These are phyloP conservation scores for Tuber umbilicatum DNA, from an alignment of 495 filamentous ascomycete genomes.

Conservation along the genomic window DNA sequence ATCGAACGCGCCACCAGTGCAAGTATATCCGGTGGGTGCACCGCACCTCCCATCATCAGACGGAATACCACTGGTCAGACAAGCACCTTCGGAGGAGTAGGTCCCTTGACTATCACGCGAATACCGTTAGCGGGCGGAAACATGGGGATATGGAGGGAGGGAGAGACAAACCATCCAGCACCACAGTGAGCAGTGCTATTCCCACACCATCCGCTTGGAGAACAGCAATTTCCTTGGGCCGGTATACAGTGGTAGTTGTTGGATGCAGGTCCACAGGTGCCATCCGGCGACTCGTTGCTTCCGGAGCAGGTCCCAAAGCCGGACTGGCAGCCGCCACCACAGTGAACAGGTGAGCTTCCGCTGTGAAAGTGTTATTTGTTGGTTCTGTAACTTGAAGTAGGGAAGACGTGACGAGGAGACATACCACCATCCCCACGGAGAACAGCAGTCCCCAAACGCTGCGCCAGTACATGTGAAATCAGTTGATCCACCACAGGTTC, in stretches of 20 bases:
- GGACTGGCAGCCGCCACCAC: constrained; percentile 13
- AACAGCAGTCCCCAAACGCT: constrained; percentile 36
- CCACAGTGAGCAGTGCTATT: constrained; percentile 16
- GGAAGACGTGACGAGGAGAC: not conserved
- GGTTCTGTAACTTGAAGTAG: not conserved
- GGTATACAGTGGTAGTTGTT: constrained; percentile 8
- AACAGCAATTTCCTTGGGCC: constrained; percentile 7
- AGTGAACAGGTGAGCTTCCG: not conserved
- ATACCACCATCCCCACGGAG: constrained; percentile 16
- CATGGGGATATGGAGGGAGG: not conserved
- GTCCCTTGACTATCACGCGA: constrained; percentile 7
- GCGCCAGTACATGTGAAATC: constrained; percentile 19
- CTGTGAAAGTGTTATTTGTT: constrained; percentile 7
- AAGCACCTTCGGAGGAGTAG: constrained; percentile 12
- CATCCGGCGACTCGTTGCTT: constrained; percentile 1
- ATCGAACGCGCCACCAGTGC: constrained; percentile 5
- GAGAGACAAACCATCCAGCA: constrained; percentile 17
- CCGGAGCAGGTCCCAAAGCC: constrained; percentile 4
- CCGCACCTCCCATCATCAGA: constrained; percentile 19
- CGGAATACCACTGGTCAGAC: constrained; percentile 5
- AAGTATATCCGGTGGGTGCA: not conserved
- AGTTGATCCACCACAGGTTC: constrained; percentile 26
- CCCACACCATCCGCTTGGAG: constrained; percentile 16
- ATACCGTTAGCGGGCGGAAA: not conserved
- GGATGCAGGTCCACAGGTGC: constrained; percentile 13